phyloP scores from a whole-genome alignment of 805 yeast genomes.

The Candida sanyiensis region DNA sequence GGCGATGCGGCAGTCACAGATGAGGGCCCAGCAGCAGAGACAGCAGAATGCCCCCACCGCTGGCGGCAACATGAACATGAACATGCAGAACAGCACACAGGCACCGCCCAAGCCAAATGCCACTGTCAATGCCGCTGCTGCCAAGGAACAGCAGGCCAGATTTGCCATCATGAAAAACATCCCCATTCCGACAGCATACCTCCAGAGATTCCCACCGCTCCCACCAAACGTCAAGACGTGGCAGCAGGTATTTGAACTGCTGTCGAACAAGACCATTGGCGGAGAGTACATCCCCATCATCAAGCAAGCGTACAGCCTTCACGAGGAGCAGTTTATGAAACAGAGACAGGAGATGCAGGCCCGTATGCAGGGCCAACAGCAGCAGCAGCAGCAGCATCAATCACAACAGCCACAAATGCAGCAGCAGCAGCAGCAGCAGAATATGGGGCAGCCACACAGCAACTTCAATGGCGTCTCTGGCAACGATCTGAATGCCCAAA shows the following conservation, averaged over 20 bases:
- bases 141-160: constrained; percentile 3
- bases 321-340: constrained; percentile 49
- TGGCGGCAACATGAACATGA: constrained; percentile 9
- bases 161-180: constrained; percentile 47
- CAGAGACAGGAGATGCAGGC: constrained; percentile 33
- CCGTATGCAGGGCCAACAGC: too few species aligned
- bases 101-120: too few species aligned
- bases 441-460: constrained; percentile 5
- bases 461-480: constrained; percentile 12
- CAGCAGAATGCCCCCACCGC: constrained; percentile 16
- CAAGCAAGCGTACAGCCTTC: constrained; percentile 62
- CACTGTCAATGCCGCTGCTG: too few species aligned
- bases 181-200: constrained; percentile 66
- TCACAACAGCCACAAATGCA: constrained; percentile 26
- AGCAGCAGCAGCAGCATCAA: constrained; percentile 27
- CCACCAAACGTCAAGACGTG: constrained; percentile 80
- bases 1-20: constrained; percentile 41
- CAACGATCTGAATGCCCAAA: constrained; percentile 19
- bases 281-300: constrained; percentile 52
- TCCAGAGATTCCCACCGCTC: constrained; percentile 63
- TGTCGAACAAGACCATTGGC: constrained; percentile 53
- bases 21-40: constrained; percentile 24
- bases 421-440: constrained; percentile 30
- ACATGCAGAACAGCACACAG: too few species aligned
- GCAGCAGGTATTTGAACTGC: constrained; percentile 66